Evolutionary conservation across 768 basidiomycete species (phyloP), one percentile per base, ranked within the genome.

Genomic region (Auricularia sp.): DNA sequence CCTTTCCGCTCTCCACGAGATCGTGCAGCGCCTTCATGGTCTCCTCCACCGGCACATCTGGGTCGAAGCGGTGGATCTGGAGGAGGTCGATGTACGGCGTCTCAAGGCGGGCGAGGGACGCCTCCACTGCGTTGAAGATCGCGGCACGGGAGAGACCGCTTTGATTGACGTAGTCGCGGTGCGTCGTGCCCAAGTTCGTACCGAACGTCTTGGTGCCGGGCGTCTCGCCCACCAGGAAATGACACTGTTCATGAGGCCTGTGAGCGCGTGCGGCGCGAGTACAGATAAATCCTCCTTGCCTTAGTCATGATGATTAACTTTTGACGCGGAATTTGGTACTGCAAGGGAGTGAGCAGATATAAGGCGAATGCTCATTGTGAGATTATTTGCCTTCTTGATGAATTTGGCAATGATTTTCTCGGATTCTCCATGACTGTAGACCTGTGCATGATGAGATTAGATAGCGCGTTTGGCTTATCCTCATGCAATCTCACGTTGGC

Each of bases 21-120:
- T 77, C 76, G 59, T 77, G 73, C 8, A 77, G 65, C 2, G 75
- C 75, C 63, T 73, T 69, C 75, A 77, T 77, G 3, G 74, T 76
- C 69, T 75, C 75, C 61, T 69, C 69, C 24, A 66, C 45, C 6
- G 74, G 63, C 16, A 64, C 67, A 51, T 66, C 58, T 3, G 51
- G 44, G 39, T 75, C 74, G 54, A 70, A 73, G 13, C 75, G 69
- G 64, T 75, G 74, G 63, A 71, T 71, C 65, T 78, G 76, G 11
- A 77, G 69, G 2, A 78, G 67, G 67, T 79, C 79, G 68, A 80
- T 73, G 63, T 78, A 79, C 39, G 77, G 76, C 54, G 73, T 61
- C 5, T 77, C 73, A 1, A 79, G 70, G 37, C 78, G 66, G 65
- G 76, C 67, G 44, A 79, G 69, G 8, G 70, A 73, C 3, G 67